These are phyloP conservation scores for Hirschfeldia incana DNA, from an alignment of 345 rosid genomes.

Conservation along the genomic window DNA sequence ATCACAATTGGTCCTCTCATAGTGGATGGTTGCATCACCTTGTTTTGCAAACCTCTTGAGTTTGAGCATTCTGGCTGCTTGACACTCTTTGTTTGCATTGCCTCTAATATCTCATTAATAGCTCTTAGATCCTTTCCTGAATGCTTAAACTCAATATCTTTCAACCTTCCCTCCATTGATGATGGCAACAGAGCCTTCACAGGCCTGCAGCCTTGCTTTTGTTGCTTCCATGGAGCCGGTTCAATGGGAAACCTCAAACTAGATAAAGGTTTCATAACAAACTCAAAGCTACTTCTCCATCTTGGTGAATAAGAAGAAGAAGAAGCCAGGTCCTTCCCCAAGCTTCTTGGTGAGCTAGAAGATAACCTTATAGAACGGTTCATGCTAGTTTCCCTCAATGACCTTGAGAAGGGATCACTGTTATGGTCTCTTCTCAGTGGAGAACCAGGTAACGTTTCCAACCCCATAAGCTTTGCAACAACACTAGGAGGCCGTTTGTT, in stretches of 20 bases:
- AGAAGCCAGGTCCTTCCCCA: slow-evolving; percentile 53
- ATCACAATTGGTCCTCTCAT: slow-evolving; percentile 66
- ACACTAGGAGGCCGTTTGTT: slow-evolving; percentile 66
- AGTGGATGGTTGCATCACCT: neutral
- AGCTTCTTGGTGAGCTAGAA: slow-evolving; percentile 52
- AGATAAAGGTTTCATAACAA: slow-evolving; percentile 71
- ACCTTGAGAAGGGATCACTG: slow-evolving; percentile 45
- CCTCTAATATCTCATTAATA: slow-evolving; percentile 77
- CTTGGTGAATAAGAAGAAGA: slow-evolving; percentile 49
- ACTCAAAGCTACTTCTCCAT: slow-evolving; percentile 67
- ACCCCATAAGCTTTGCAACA: slow-evolving; percentile 95
- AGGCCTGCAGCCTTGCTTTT: slow-evolving; percentile 49
- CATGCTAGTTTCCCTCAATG: slow-evolving; percentile 50
- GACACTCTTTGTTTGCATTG: slow-evolving; percentile 70
- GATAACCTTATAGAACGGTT: slow-evolving; percentile 49
- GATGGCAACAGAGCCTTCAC: slow-evolving; percentile 45
- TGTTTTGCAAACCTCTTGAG: slow-evolving; percentile 12
- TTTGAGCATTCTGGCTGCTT: slow-evolving; percentile 59
- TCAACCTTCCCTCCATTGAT: slow-evolving; percentile 65
- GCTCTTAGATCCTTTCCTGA: slow-evolving; percentile 79
- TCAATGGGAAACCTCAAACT: slow-evolving; percentile 71
- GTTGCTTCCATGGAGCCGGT: slow-evolving; percentile 92
- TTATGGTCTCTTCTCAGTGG: slow-evolving; percentile 42
- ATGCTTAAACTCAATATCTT: slow-evolving; percentile 68
- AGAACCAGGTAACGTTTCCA: slow-evolving; percentile 78